Evolutionary conservation across 116 monocot species (phyloP), one percentile per base, ranked within the genome.

Genomic region (Posidonia oceanica): DNA sequence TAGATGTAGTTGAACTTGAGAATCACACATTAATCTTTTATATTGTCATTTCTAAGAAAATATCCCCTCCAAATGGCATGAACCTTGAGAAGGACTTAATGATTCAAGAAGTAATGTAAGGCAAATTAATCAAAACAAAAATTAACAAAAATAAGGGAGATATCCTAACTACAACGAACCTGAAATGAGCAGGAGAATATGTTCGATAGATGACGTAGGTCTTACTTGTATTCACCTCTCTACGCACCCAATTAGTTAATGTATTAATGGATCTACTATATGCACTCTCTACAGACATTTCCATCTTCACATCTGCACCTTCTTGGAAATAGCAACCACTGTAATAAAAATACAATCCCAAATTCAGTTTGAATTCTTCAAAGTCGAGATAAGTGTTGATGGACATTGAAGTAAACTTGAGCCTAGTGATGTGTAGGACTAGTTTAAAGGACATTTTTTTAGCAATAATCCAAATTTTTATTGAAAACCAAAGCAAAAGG

Each of bases 291-390:
- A 82, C 75, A 29, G 70, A 82, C 82, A 88, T 82, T 7, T 82
- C 70, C 84, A 82, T 81, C 60, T 80, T 80, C 53, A 88, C 81
- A 56, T 84, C 66, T 12, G 60, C 39, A 16, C 88, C 88, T 52
- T 67, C 80, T 84, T 88, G 84, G 58, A 88, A 88, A 61, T 84
- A 88, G 56, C 75, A 75, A 2, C 82, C 84, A 16, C 87, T 87
- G 73, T 61, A 21, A 59, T 39, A 37, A 18, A 66, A 39, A 42
- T 4, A 66, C 7, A 6, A 15, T 54, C 8, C 11, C 10, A 70
- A 15, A 56, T 48, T 68, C 52, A 53, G 16, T 53, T 48, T 48
- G 48, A 10, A 7, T 48, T 48, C 5, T 10, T 48, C 7, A 48
- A 48, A 48, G 48, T 48, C 12, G 11, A 16, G 15, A 1, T 36